Evolutionary conservation across 2,329 filamentous ascomycete genomes (phyloP).

Genomic region (Knoxdaviesia capensis): DNA sequence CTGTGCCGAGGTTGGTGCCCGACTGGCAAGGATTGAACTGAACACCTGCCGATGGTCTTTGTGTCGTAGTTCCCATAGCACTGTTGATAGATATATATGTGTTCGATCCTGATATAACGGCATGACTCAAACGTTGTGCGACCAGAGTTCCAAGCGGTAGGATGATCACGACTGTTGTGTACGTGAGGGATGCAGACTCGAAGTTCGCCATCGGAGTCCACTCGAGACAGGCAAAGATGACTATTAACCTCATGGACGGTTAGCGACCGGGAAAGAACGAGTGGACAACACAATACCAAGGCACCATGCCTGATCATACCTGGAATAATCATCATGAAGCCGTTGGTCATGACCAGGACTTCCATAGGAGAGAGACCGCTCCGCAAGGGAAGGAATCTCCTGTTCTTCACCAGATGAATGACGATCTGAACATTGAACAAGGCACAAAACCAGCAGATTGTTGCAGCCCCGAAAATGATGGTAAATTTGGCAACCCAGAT

Average conservation of each 20-base stretch:
- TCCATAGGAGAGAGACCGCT: slow-evolving; percentile 28
- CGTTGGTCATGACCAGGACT: slow-evolving; percentile 33
- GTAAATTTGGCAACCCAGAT: slow-evolving; percentile 18
- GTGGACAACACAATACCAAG: background rate
- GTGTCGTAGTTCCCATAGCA: no score
- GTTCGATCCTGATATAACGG: no score
- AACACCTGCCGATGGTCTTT: no score
- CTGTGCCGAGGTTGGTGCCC: no score
- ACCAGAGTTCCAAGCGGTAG: slow-evolving; percentile 30
- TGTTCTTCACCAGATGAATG: slow-evolving; percentile 23
- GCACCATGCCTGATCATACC: slow-evolving; percentile 14
- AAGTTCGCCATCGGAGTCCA: slow-evolving; percentile 21
- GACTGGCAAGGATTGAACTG: no score
- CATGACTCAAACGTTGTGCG: slow-evolving; percentile 18
- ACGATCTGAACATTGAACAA: slow-evolving; percentile 31
- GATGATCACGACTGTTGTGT: slow-evolving; percentile 27
- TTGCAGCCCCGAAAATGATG: slow-evolving; percentile 16
- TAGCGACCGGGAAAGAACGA: slow-evolving; percentile 1
- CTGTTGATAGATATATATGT: no score
- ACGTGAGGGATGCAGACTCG: slow-evolving; percentile 27
- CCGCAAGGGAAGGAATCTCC: slow-evolving; percentile 22
- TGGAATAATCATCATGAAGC: slow-evolving; percentile 33
- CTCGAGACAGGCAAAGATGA: slow-evolving; percentile 28
- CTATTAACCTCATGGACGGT: slow-evolving; percentile 10
- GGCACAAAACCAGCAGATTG: slow-evolving; percentile 33